phyloP scores from a whole-genome alignment of 139 green algal genomes.

The Chlamydomonas schloesseri region DNA sequence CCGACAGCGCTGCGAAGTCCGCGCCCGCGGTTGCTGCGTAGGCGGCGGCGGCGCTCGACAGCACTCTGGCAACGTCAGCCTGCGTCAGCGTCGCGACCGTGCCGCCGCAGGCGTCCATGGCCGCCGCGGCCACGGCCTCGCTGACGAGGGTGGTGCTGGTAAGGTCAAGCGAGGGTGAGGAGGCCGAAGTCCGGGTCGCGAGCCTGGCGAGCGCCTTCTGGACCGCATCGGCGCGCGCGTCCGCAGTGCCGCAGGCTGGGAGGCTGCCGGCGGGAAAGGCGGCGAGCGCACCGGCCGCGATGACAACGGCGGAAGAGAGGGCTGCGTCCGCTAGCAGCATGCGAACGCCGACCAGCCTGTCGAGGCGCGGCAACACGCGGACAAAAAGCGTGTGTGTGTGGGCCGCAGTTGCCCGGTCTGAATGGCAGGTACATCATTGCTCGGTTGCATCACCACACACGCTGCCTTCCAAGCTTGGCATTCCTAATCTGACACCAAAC shows the following conservation, averaged over 20 bases:
- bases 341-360: no score
- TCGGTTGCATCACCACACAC: no score
- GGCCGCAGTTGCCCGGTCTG: no score
- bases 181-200: not conserved
- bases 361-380: no score
- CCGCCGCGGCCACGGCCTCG: not conserved
- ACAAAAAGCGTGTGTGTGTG: not conserved
- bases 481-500: not conserved
- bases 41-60: not conserved
- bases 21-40: not conserved
- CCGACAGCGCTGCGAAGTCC: no score
- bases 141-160: not conserved
- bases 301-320: not conserved
- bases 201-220: not conserved
- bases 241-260: not conserved
- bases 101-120: not conserved
- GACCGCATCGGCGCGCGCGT: not conserved
- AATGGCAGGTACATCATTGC: no score
- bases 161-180: not conserved
- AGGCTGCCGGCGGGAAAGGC: constrained; percentile 21
- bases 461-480: no score
- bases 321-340: constrained; percentile 8
- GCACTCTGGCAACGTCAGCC: not conserved
- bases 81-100: not conserved
- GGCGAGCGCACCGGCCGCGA: not conserved